Evolutionary conservation across 208 protist species (phyloP), one percentile per base, ranked within the genome.

Genomic region (Strigomonas galati): DNA sequence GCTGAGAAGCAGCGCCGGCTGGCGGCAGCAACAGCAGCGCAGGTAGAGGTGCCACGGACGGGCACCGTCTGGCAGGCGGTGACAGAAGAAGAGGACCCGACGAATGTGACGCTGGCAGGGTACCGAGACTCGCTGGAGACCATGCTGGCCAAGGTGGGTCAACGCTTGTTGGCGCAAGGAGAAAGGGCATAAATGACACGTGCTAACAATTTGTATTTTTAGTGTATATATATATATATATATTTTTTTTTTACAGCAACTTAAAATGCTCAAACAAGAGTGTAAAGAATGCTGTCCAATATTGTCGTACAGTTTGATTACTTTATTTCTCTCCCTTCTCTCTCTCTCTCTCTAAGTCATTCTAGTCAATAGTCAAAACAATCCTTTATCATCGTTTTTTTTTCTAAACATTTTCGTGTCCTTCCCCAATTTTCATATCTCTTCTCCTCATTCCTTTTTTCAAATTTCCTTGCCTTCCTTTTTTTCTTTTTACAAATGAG

Each of bases 1-100:
- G 26, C 23, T 9, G 27, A 53, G 23, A 5, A 9, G 6, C 37
- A 56, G 30, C 23, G 46, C 19, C 28, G 46, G 1, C 28, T 31
- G 19, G 46, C 32, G 43, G 6, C 24, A 19, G 24, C 28, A 6
- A 60, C 44, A 15, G 51, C 19, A n/a, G 17, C 54, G 10, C 23
- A 46, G 9, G 21, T 56, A 4, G 67, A 68, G 26, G 54, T 59
- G 35, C 69, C 71, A 9, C 83, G 82, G 30, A 68, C 69, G 48
- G 88, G 88, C 6, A 82, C 88, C 4, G 49, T 91, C 3, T 94
- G 88, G 85, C 62, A 84, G 17, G n/a, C 60, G 1, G 79, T 89
- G 23, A 62, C 82, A 2, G 82, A 90, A 64, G 66, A 52, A 21
- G 57, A 65, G 30, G 83, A 91, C 62, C 82, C 82, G 7, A 69